Evolutionary conservation across 2,329 filamentous ascomycete species (phyloP).

Genomic region (Apiospora saccharicola): DNA sequence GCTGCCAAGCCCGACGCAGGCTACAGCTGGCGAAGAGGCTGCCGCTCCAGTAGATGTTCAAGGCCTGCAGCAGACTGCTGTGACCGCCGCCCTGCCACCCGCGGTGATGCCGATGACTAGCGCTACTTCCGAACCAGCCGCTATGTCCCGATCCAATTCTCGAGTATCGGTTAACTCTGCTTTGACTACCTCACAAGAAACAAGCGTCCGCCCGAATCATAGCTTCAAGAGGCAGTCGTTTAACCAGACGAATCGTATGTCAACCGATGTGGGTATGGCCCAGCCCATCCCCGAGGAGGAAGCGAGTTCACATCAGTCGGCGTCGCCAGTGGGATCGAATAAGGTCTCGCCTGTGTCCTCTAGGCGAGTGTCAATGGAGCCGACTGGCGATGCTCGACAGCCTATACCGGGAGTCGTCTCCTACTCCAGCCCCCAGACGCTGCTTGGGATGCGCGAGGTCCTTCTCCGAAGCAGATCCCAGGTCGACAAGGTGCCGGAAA

Average conservation of each 20-base stretch:
- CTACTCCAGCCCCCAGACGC: constrained; percentile 60
- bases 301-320: constrained; percentile 22
- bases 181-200: background rate
- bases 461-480: constrained; percentile 61
- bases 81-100: constrained; percentile 54
- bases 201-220: constrained; percentile 31
- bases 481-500: constrained; percentile 41
- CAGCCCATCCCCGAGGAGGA: constrained; percentile 56
- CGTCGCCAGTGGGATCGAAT: background rate
- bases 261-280: constrained; percentile 36
- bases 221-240: constrained; percentile 36
- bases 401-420: constrained; percentile 56
- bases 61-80: constrained; percentile 70
- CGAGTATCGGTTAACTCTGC: constrained; percentile 2
- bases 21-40: constrained; percentile 52
- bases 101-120: constrained; percentile 34
- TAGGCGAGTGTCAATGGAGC: constrained; percentile 34
- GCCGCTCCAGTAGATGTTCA: constrained; percentile 69
- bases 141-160: constrained; percentile 35
- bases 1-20: constrained; percentile 41
- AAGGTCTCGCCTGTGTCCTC: constrained; percentile 32
- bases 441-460: constrained; percentile 63
- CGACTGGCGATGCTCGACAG: constrained; percentile 31
- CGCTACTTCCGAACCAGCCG: constrained; percentile 26
- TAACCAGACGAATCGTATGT: constrained; percentile 35